Evolutionary conservation across 371 early-diverging fungal species (phyloP).

Genomic region (Mortierella sp.): DNA sequence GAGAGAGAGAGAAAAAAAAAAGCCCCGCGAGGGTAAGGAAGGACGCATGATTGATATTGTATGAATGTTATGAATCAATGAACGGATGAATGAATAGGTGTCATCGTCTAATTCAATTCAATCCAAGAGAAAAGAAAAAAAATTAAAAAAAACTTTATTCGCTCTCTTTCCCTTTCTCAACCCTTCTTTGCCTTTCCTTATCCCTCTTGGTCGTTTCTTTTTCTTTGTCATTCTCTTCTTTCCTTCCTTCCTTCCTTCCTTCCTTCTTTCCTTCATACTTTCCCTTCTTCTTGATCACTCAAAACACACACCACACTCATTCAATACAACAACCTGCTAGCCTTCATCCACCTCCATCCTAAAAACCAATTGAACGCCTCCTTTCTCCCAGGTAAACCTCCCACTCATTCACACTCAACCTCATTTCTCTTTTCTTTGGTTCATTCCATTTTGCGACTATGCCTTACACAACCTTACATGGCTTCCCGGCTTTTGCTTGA

Average conservation of each 20-base stretch:
- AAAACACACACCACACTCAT: too few species aligned
- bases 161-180: background rate
- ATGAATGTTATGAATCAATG: background rate
- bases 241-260: background rate
- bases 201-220: background rate
- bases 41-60: background rate
- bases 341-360: too few species aligned
- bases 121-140: background rate
- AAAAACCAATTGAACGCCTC: too few species aligned
- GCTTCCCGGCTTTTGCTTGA: too few species aligned
- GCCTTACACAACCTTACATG: too few species aligned
- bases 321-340: too few species aligned
- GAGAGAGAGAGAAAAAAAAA: background rate
- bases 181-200: background rate
- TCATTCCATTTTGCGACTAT: too few species aligned
- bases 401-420: too few species aligned
- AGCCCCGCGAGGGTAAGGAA: background rate
- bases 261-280: background rate
- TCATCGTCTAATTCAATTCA: background rate
- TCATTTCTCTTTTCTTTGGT: too few species aligned
- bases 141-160: slow-evolving; percentile 2
- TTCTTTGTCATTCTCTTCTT: background rate
- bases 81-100: background rate
- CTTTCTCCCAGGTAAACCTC: too few species aligned
- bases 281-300: background rate